phyloP scores from a whole-genome alignment of 192 early-diverging fungal species.

The Pecoramyces ruminantium region DNA sequence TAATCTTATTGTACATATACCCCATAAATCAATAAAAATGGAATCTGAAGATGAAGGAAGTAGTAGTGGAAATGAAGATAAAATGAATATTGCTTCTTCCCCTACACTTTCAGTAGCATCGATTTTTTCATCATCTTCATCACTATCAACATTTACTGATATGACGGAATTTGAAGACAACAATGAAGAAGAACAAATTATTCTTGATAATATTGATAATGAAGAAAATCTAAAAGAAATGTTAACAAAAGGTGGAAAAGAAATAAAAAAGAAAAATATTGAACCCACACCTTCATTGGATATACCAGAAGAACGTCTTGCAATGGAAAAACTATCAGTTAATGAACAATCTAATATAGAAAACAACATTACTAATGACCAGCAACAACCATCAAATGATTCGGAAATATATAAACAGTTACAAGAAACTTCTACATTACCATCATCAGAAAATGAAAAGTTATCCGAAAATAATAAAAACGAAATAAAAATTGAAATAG shows the following conservation, averaged over 20 bases:
- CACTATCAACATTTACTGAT: not conserved
- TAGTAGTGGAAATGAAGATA: not conserved
- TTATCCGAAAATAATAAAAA: too few species aligned
- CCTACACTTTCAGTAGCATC: not conserved
- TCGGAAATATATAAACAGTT: too few species aligned
- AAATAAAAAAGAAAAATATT: not conserved
- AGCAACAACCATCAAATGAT: not conserved
- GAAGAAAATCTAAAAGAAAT: not conserved
- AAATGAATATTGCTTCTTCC: not conserved
- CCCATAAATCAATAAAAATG: not conserved
- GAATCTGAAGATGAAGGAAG: not conserved
- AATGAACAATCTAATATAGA: not conserved
- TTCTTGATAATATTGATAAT: not conserved
- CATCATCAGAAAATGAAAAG: too few species aligned
- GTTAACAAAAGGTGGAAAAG: not conserved
- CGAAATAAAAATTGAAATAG: not conserved
- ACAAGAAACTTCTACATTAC: too few species aligned
- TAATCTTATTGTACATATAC: not conserved
- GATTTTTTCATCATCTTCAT: not conserved
- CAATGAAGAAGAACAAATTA: not conserved
- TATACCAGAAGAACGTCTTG: not conserved
- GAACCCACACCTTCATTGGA: not conserved
- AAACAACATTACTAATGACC: too few species aligned
- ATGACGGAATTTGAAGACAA: not conserved
- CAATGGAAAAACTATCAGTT: not conserved